A percentile compares a stretch with the other conserved stretches of the same genome.
These are phyloP conservation scores for Candida smagusa DNA, from an alignment of 1,139 yeast genomes.

Conservation along the genomic window DNA sequence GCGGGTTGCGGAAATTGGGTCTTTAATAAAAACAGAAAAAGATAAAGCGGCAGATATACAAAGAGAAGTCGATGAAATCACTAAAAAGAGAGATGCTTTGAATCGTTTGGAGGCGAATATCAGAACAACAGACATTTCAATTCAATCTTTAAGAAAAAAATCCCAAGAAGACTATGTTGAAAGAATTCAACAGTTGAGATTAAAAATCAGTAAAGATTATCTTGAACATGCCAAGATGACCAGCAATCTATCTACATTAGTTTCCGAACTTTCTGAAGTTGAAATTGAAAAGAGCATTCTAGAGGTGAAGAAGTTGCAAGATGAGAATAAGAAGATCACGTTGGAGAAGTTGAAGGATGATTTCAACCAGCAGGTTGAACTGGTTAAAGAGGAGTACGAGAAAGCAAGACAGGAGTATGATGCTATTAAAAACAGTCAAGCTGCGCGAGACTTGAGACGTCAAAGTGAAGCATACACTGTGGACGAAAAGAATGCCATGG, in stretches of 20 bases:
- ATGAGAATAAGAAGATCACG: constrained; percentile 31
- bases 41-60: constrained; percentile 18
- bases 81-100: constrained; percentile 7
- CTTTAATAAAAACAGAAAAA: constrained; percentile 6
- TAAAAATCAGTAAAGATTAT: constrained; percentile 23
- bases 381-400: constrained; percentile 30
- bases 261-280: constrained; percentile 19
- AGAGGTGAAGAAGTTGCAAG: constrained; percentile 26
- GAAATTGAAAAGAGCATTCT: constrained; percentile 20
- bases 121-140: constrained; percentile 20
- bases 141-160: constrained; percentile 23
- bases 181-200: constrained; percentile 21
- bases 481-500: constrained; percentile 41
- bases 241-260: constrained; percentile 12
- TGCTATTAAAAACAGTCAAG: constrained; percentile 42
- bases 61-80: constrained; percentile 19
- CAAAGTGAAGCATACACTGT: constrained; percentile 38
- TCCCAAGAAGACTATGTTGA: constrained; percentile 29
- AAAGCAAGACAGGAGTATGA: constrained; percentile 41
- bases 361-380: constrained; percentile 29
- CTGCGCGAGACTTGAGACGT: constrained; percentile 38
- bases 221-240: constrained; percentile 16
- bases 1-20: constrained; percentile 8
- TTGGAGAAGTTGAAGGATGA: constrained; percentile 31
- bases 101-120: constrained; percentile 15